Conservation (phyloP, 2,329 filamentous ascomycete species). For the Mycosphaerella sp. region DNA sequence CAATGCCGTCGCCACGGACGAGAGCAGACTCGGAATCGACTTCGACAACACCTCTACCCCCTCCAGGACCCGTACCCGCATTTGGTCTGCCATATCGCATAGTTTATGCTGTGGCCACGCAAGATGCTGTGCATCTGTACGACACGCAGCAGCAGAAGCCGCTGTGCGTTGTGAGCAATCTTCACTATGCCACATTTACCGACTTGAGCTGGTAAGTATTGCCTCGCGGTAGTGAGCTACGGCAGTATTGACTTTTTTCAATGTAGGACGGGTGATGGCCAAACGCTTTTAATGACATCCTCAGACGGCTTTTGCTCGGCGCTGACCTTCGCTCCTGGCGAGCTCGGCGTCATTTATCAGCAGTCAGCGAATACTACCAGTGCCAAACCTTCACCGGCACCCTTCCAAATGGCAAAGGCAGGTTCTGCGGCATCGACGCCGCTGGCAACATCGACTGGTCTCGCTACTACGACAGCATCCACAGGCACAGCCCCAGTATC, state of each 20-base stretch:
- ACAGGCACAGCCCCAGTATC: constrained; percentile 49
- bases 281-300: constrained; percentile 85
- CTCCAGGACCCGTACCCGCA: constrained; percentile 49
- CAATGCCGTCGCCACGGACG: constrained; percentile 47
- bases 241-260: constrained; percentile 34
- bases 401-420: constrained; percentile 36
- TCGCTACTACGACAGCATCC: constrained; percentile 12
- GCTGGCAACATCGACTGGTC: constrained; percentile 31
- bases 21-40: constrained; percentile 47
- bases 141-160: constrained; percentile 96
- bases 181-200: constrained; percentile 96
- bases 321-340: constrained; percentile 73
- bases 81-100: constrained; percentile 89
- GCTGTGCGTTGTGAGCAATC: constrained; percentile 88
- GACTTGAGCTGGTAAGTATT: constrained; percentile 79
- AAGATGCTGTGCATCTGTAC: constrained; percentile 90
- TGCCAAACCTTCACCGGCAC: constrained; percentile 36
- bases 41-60: constrained; percentile 47
- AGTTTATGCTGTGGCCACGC: constrained; percentile 93
- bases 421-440: constrained; percentile 38
- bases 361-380: constrained; percentile 48
- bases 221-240: constrained; percentile 9
- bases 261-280: constrained; percentile 63
- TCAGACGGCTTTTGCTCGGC: constrained; percentile 97
- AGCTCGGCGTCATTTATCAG: constrained; percentile 76